Base-by-base conservation (phyloP, 2,329 filamentous ascomycete species). In the Pyricularia sp. region DNA sequence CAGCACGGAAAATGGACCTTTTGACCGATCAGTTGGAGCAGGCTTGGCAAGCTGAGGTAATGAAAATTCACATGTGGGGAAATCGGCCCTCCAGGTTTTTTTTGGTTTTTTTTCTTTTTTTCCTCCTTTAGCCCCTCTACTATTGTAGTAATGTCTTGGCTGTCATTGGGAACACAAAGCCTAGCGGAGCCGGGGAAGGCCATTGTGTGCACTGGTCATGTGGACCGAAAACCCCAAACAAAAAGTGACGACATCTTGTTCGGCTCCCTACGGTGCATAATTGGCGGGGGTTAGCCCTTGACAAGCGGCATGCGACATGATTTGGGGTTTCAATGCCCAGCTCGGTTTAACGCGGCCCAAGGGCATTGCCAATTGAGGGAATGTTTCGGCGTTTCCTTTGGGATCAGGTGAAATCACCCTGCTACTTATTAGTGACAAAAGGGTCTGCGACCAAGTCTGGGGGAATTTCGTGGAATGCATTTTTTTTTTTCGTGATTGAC, bases 181-280 rank as follows among this genome's bases (percentile, higher is more conserved):
- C 33, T 55, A 55, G 22, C 10, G 1, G 13, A 12, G 53, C 22
- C 12, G 9, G 53, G n/a, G 26, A 26, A 19, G 26, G n/a, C 13
- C 8, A n/a, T 57, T 57, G 22, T 24, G 49, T 57, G 53, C 53
- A 57, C 10, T 49, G 40, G 40, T 49, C 40, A 49, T 49, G 19
- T 49, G 40, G 40, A 3, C 40, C 40, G 7, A 49, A 49, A 49
- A n/a, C 40, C 53, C 53, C n/a, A 57, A 57, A 57, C 53, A 57
- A 57, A 57, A 8, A 64, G 31, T 61, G 59, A 61, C 59, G 59
- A 61, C 59, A 61, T 61, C 33, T 16, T 61, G 59, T 31, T 62
- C 60, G 60, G 55, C 26, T 59, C 28, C 24, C 55, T 19, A 24
- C 55, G 55, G 55, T 19, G 55, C 55, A 49, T 49, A 22, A 16